Conservation (phyloP, 2,329 filamentous ascomycete species). For the Stylonectria norvegica region DNA sequence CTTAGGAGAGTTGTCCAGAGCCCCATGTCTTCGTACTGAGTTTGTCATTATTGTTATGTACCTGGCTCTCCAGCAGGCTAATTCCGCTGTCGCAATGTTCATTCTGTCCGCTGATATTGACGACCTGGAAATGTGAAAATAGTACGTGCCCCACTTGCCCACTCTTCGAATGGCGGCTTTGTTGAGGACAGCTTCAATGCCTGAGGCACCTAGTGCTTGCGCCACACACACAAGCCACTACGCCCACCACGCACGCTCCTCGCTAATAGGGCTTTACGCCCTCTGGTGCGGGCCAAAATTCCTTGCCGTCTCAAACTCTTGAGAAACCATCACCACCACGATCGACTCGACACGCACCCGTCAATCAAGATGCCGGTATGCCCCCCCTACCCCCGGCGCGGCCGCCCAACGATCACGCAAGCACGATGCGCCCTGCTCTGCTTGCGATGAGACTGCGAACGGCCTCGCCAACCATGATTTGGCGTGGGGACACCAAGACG, state of each 20-base stretch:
- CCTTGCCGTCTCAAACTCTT: constrained; percentile 29
- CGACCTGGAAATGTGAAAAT: too few relatives aligned
- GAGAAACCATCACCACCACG: constrained; percentile 32
- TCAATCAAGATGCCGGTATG: constrained; percentile 44
- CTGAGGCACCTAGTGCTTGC: constrained; percentile 13
- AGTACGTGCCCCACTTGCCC: too few relatives aligned
- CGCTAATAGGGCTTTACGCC: constrained; percentile 40
- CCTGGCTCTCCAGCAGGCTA: too few relatives aligned
- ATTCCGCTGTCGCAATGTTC: too few relatives aligned
- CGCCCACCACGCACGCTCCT: constrained; percentile 13
- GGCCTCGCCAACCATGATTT: background rate
- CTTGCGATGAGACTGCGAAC: background rate
- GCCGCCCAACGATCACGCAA: constrained; percentile 8
- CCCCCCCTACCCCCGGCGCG: constrained; percentile 10
- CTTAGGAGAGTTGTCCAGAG: too few relatives aligned
- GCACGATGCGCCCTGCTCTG: too few relatives aligned
- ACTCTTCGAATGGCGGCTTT: too few relatives aligned
- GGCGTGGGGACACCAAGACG: constrained; percentile 10
- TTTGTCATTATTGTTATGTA: too few relatives aligned
- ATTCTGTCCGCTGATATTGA: too few relatives aligned
- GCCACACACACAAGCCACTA: constrained; percentile 20
- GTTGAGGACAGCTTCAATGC: too few relatives aligned
- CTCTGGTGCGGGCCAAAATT: constrained; percentile 35
- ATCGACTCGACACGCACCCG: constrained; percentile 38
- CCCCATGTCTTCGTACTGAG: too few relatives aligned